These are phyloP conservation scores for Pleurotus pulmonarius DNA, from an alignment of 768 basidiomycete genomes.

Conservation along the genomic window DNA sequence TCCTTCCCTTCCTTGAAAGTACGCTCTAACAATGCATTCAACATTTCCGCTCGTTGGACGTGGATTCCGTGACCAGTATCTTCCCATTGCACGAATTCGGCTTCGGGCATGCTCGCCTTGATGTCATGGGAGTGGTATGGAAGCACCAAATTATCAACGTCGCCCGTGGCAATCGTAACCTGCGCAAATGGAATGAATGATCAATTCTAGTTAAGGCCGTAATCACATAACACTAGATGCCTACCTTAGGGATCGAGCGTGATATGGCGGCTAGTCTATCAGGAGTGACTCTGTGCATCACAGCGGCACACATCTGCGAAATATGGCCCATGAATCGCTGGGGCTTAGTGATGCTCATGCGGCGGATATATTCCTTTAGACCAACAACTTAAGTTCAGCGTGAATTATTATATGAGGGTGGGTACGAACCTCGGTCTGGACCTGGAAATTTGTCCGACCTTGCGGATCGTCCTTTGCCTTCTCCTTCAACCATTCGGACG, in stretches of 20 bases:
- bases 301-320: conserved; percentile 68
- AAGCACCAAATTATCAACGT: conserved; percentile 57
- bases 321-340: conserved; percentile 60
- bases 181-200: background rate
- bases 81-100: conserved; percentile 53
- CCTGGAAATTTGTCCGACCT: conserved; percentile 61
- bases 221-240: background rate
- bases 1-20: conserved; percentile 49
- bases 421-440: conserved; percentile 48
- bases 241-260: conserved; percentile 49
- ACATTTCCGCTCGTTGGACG: conserved; percentile 41
- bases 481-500: conserved; percentile 55
- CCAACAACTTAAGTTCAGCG: background rate
- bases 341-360: conserved; percentile 48
- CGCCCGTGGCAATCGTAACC: conserved; percentile 55
- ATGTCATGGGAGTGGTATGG: conserved; percentile 48
- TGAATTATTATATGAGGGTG: background rate
- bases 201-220: background rate
- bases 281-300: conserved; percentile 58
- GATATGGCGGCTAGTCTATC: conserved; percentile 48
- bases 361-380: conserved; percentile 38
- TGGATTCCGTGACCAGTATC: conserved; percentile 63
- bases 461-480: conserved; percentile 47
- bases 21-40: conserved; percentile 55
- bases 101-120: conserved; percentile 57